phyloP scores from a whole-genome alignment of 2,329 filamentous ascomycete genomes.

The Pyricularia sp. region DNA sequence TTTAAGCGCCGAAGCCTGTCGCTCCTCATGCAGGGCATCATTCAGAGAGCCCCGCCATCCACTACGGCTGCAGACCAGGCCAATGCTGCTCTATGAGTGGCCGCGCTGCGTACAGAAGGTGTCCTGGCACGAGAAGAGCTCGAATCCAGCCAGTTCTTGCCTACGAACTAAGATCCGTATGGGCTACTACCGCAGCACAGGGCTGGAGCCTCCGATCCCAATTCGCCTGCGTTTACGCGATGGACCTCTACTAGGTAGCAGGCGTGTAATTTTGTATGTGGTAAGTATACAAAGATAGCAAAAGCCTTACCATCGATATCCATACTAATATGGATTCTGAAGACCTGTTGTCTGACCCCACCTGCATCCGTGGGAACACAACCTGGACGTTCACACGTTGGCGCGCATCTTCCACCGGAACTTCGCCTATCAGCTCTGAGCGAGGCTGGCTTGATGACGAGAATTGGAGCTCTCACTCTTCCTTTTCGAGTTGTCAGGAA shows the following conservation, averaged over 20 bases:
- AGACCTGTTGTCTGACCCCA: not conserved
- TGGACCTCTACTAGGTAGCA: not conserved
- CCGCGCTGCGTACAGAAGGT: conserved; percentile 1
- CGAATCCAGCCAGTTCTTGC: not conserved
- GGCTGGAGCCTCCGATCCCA: not conserved
- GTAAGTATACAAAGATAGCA: not conserved
- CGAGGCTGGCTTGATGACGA: not conserved
- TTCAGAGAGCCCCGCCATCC: conserved; percentile 13
- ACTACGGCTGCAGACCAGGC: conserved; percentile 18
- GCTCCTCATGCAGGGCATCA: conserved; percentile 34
- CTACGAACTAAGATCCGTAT: not conserved
- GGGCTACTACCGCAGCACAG: not conserved
- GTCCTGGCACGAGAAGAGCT: not conserved
- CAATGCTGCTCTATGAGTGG: conserved; percentile 22
- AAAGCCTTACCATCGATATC: not conserved
- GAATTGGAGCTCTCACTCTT: not conserved
- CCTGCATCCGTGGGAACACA: not conserved
- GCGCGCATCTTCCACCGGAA: not conserved
- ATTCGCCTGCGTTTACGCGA: not conserved
- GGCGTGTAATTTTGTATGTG: not conserved
- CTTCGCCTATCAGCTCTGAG: not conserved
- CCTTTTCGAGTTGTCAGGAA: not conserved
- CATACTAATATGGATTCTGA: not conserved
- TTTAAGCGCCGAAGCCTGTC: conserved; percentile 51
- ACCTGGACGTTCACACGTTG: not conserved